Evolutionary conservation across 2,329 filamentous ascomycete species (phyloP).

Genomic region (Fusarium falciforme): DNA sequence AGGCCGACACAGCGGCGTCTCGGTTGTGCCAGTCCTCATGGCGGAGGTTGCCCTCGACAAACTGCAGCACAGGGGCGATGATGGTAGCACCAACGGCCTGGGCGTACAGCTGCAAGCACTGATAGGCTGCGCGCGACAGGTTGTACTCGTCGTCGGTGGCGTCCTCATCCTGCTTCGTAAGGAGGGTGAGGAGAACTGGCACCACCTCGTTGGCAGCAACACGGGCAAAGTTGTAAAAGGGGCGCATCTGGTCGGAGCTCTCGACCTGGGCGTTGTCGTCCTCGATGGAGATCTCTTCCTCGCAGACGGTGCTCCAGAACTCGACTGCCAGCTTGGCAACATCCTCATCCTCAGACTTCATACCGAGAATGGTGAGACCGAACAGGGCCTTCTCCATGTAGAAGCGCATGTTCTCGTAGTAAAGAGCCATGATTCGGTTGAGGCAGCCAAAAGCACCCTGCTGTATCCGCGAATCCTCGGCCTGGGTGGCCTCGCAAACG

Average conservation of each 20-base stretch:
- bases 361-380: constrained; percentile 95
- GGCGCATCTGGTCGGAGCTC: constrained; percentile 84
- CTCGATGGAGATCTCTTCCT: constrained; percentile 97
- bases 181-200: constrained; percentile 85
- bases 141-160: constrained; percentile 98
- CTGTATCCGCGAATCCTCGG: constrained; percentile 89
- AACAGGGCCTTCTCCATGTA: constrained; percentile 99
- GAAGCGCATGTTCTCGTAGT: constrained; percentile 99
- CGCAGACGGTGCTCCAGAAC: constrained; percentile 99
- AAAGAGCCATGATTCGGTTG: constrained; percentile 98
- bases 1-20: constrained; percentile 95
- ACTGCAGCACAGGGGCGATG: constrained; percentile 86
- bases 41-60: constrained; percentile 91
- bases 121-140: constrained; percentile 92
- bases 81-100: constrained; percentile 89
- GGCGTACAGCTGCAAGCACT: constrained; percentile 94
- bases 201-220: constrained; percentile 95
- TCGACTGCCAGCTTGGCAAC: constrained; percentile 98
- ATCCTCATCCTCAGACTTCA: constrained; percentile 98
- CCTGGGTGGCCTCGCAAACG: constrained; percentile 98
- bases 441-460: constrained; percentile 96
- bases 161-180: constrained; percentile 98
- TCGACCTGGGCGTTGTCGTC: constrained; percentile 88
- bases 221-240: constrained; percentile 95
- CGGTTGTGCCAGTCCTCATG: constrained; percentile 94